Conservation (phyloP, 495 filamentous ascomycete genomes). For the Penicillium robsamsonii region DNA sequence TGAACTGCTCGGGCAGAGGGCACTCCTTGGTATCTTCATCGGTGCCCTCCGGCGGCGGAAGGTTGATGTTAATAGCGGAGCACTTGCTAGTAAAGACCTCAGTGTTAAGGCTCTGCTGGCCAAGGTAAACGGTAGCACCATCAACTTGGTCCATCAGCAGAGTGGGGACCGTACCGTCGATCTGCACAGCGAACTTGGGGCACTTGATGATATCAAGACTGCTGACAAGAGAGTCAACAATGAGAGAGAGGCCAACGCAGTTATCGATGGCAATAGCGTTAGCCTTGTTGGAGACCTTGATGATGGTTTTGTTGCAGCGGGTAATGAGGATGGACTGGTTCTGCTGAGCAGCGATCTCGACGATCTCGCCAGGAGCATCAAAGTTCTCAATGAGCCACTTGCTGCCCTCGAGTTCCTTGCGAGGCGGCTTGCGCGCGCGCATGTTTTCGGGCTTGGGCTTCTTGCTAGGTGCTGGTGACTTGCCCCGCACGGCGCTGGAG, state of each 20-base stretch:
- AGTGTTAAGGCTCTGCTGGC: slow-evolving; percentile 69
- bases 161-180: slow-evolving; percentile 79
- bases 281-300: slow-evolving; percentile 86
- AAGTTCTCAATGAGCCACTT: slow-evolving; percentile 98
- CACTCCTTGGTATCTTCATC: slow-evolving; percentile 80
- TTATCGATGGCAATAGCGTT: slow-evolving; percentile 95
- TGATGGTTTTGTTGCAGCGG: slow-evolving; percentile 83
- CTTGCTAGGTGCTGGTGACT: slow-evolving; percentile 80
- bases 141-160: slow-evolving; percentile 91
- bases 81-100: slow-evolving; percentile 89
- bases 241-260: slow-evolving; percentile 74
- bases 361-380: slow-evolving; percentile 67
- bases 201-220: slow-evolving; percentile 92
- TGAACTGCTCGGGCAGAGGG: slow-evolving; percentile 85
- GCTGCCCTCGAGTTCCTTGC: slow-evolving; percentile 88
- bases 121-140: slow-evolving; percentile 80
- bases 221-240: slow-evolving; percentile 86
- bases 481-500: slow-evolving; percentile 55
- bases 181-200: slow-evolving; percentile 86
- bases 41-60: slow-evolving; percentile 58
- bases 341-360: slow-evolving; percentile 75
- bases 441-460: slow-evolving; percentile 95
- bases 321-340: slow-evolving; percentile 90
- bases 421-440: slow-evolving; percentile 87
- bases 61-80: slow-evolving; percentile 77